Evolutionary conservation across 2,329 filamentous ascomycete species (phyloP).

Genomic region (Penicillium oxalicum): DNA sequence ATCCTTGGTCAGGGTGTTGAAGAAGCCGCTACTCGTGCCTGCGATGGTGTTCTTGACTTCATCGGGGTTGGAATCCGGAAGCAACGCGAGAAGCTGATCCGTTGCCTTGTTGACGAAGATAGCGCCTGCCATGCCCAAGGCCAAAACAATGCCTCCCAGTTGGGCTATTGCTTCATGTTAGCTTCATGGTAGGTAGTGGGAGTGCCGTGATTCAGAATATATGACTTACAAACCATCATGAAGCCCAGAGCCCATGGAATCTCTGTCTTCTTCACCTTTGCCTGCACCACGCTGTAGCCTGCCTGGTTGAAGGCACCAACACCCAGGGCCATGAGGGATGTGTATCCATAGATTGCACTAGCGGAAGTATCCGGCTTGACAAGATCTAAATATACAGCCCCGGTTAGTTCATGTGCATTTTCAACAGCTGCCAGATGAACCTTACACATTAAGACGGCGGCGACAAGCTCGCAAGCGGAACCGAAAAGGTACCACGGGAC

Average conservation of each 20-base stretch:
- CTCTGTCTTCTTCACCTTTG: not conserved
- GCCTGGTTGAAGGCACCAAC: constrained; percentile 5
- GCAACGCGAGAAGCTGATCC: not conserved
- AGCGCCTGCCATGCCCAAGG: not conserved
- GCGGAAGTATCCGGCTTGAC: constrained; percentile 2
- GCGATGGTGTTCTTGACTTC: not conserved
- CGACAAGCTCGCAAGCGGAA: constrained; percentile 1
- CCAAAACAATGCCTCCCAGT: not conserved
- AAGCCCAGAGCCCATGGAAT: not conserved
- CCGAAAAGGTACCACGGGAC: constrained; percentile 6
- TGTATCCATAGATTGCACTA: constrained; percentile 3
- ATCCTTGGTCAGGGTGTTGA: not conserved
- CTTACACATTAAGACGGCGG: constrained; percentile 5
- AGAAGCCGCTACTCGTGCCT: not conserved
- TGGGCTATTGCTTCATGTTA: not conserved
- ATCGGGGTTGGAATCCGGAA: not conserved
- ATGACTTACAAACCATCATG: not conserved
- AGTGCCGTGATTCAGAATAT: not conserved
- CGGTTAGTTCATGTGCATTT: not conserved
- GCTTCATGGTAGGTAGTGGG: not conserved
- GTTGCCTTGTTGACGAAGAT: not conserved
- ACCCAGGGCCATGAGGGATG: constrained; percentile 9
- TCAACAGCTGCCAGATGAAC: not conserved
- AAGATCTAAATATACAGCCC: not conserved
- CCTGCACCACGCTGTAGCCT: not conserved